These are phyloP conservation scores for Heritiera fomes DNA, from an alignment of 345 rosid genomes.

Conservation along the genomic window DNA sequence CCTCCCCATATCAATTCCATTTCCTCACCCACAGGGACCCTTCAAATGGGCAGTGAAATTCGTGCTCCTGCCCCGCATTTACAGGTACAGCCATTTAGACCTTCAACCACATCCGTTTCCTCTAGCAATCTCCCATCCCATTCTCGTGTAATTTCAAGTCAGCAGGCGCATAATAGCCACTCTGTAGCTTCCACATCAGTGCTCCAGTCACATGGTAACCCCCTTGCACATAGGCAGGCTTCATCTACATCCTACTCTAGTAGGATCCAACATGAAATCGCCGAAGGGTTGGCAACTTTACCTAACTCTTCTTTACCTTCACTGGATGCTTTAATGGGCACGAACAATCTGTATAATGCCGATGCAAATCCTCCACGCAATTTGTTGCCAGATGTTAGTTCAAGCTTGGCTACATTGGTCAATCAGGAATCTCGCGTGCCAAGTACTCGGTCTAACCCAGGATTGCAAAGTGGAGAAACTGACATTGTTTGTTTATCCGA, in stretches of 20 bases:
- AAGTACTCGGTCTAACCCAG: slow-evolving; percentile 5
- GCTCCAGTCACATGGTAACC: slow-evolving; percentile 9
- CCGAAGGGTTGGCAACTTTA: slow-evolving; percentile 18
- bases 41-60: slow-evolving; percentile 37
- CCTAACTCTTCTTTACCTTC: slow-evolving; percentile 22
- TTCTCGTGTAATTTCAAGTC: slow-evolving; percentile 25
- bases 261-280: slow-evolving; percentile 15
- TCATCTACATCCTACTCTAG: slow-evolving; percentile 26
- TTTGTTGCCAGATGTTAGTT: slow-evolving; percentile 18
- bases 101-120: slow-evolving; percentile 25
- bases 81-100: slow-evolving; percentile 48
- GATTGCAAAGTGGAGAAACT: slow-evolving; percentile 12
- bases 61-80: slow-evolving; percentile 61
- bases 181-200: slow-evolving; percentile 19
- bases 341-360: slow-evolving; percentile 21
- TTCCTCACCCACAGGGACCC: slow-evolving; percentile 33
- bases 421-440: slow-evolving; percentile 19
- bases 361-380: slow-evolving; percentile 16
- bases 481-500: slow-evolving; percentile 60
- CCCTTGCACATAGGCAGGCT: slow-evolving; percentile 12
- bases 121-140: slow-evolving; percentile 19
- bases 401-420: slow-evolving; percentile 6
- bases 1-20: slow-evolving; percentile 37
- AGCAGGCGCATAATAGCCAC: slow-evolving; percentile 16
- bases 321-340: slow-evolving; percentile 26